Evolutionary conservation across 2,329 filamentous ascomycete species (phyloP), one percentile per base, ranked within the genome.

Genomic region (Diaporthe australafricana): DNA sequence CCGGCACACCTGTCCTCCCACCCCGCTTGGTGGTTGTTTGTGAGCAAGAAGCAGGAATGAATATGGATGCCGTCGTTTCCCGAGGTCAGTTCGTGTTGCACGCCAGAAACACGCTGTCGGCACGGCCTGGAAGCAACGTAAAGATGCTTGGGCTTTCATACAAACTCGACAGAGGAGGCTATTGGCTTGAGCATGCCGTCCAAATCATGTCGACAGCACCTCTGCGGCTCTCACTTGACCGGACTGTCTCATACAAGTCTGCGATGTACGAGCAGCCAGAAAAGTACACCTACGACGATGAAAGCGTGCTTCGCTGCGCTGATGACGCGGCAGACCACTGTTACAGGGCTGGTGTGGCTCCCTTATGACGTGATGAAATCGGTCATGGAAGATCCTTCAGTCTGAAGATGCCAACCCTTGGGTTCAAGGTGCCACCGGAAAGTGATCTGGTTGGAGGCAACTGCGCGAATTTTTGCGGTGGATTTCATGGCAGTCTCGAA

Each of bases 191-290:
- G 17, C 50, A 55, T n/a, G 25, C 27, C 6, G 4, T 20, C 27
- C 50, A 32, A 2, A 1, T 55, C 17, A 55, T 55, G 50, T 55
- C 50, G n/a, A 55, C 27, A 4, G 11, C 11, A 8, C 50, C 50
- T 8, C 50, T 17, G 27, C 7, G 6, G 16, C 50, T 30, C 30
- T 55, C 50, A 8, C 5, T 53, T 1, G 50, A 32, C 50, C 6
- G 9, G 50, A 20, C 25, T 20, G 50, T 20, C 16, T 20, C 14
- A 0, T 53, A 32, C 17, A 14, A 1, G 16, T 5, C 7, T 6
- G 25, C 12, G 3, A 30, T 5, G 0, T 2, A 9, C 1, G 25
- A 2, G 17, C 17, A 4, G 2, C 16, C 30, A 9, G 8, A 35
- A n/a, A 1, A n/a, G 17, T 9, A 11, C 27, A 16, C 1, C 5